Conservation (phyloP, 2,329 filamentous ascomycete genomes). For the Cadophora malorum region DNA sequence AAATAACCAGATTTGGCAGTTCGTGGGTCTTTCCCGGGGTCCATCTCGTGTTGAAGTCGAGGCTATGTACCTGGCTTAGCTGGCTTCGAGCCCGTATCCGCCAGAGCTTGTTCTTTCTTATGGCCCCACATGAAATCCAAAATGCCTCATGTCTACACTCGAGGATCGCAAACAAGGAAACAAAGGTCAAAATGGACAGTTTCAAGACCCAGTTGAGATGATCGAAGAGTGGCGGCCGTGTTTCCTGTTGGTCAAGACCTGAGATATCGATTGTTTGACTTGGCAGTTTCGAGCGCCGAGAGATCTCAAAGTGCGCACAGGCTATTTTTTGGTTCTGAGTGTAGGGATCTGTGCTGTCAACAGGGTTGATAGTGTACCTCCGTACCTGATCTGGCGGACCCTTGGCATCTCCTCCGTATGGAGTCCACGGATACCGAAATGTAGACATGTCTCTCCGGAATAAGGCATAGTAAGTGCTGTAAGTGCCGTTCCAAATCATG, state of each 20-base stretch:
- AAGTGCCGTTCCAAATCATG: neutral
- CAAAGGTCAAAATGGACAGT: slow-evolving; percentile 7
- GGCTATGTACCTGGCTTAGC: neutral
- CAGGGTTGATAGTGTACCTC: slow-evolving; percentile 11
- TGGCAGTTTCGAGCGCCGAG: slow-evolving; percentile 24
- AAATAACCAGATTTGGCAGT: slow-evolving; percentile 6
- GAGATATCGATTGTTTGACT: slow-evolving; percentile 25
- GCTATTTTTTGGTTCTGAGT: neutral
- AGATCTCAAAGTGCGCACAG: slow-evolving; percentile 1
- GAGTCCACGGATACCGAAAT: neutral
- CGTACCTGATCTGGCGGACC: slow-evolving; percentile 16
- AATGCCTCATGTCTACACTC: slow-evolving; percentile 4
- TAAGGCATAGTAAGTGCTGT: neutral
- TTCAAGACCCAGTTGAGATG: neutral
- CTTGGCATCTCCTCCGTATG: neutral
- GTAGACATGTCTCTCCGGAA: neutral
- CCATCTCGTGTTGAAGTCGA: slow-evolving; percentile 1
- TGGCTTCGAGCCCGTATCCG: neutral
- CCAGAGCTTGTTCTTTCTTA: neutral
- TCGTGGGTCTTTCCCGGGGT: slow-evolving; percentile 12
- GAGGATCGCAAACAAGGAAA: neutral
- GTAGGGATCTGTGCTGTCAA: slow-evolving; percentile 11
- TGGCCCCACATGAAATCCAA: neutral
- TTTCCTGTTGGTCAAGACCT: neutral
- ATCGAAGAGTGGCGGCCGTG: neutral